Evolutionary conservation across 306 rosid genomes (phyloP), one percentile per base, ranked within the genome.

Genomic region (Rosa lucieae): DNA sequence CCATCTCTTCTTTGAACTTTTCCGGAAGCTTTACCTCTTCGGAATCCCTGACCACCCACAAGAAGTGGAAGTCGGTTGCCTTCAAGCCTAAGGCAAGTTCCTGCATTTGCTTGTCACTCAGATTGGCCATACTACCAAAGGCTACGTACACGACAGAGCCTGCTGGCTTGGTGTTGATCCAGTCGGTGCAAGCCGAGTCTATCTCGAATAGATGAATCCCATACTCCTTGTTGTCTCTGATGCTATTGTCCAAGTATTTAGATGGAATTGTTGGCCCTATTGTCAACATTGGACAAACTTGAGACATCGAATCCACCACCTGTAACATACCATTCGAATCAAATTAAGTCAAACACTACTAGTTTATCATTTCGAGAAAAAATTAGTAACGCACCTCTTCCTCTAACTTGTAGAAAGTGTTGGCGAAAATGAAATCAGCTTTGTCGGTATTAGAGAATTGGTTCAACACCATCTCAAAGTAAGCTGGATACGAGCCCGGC

Each of bases 211-310:
- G 88, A 53, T 77, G 56, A 10, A 88, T 5, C 8, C 85, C 83
- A 47, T 92, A 90, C 0, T 82, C 86, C n/a, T 51, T 80, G 85
- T 88, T 90, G 17, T 87, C 75, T 78, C 80, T 40, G 20, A 81
- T 43, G 53, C 67, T 73, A 5, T 87, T 87, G 87, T 86, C 91
- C 56, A 88, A 62, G 85, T 88, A 72, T 14, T 69, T 8, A 8
- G 84, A 86, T 72, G 94, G 93, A 78, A 90, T 65, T 35, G 92
- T 80, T 47, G 94, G 93, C 18, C 94, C 97, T 53, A 92, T 83
- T 20, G 93, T 84, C 43, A 92, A 53, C 62, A 85, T 0, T 26
- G 84, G 85, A 76, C 78, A 85, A 65, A 83, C 13, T 83, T 90
- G 85, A 78, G 90, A 86, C 89, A 92, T 86, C 0, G 88, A 75